phyloP scores from a whole-genome alignment of 1,284 basidiomycete species.

The Vanrija sp. region DNA sequence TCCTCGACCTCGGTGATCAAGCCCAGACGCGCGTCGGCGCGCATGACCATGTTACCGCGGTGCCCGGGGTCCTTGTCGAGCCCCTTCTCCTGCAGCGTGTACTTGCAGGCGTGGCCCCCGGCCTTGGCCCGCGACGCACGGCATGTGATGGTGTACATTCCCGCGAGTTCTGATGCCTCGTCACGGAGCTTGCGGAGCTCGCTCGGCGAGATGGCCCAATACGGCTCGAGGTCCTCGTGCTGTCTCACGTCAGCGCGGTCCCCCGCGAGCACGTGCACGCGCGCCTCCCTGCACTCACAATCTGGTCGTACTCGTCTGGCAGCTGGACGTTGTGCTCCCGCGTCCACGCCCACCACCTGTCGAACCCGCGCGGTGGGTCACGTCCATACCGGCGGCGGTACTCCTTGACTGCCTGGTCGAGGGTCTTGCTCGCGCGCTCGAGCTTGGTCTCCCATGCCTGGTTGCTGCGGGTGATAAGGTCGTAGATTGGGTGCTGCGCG shows the following conservation, averaged over 20 bases:
- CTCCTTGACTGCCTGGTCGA: conserved; percentile 47
- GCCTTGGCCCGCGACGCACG: conserved; percentile 10
- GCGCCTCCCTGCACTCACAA: conserved; percentile 26
- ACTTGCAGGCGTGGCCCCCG: conserved; percentile 17
- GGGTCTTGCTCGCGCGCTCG: conserved; percentile 43
- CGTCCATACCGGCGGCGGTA: conserved; percentile 48
- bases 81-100: conserved; percentile 25
- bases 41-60: conserved; percentile 22
- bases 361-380: conserved; percentile 46
- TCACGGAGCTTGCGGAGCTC: conserved; percentile 20
- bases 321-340: conserved; percentile 34
- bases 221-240: conserved; percentile 45
- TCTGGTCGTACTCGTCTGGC: conserved; percentile 49
- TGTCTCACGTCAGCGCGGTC: conserved; percentile 7
- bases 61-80: conserved; percentile 24
- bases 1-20: conserved; percentile 31
- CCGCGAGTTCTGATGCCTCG: conserved; percentile 23
- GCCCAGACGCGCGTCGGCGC: conserved; percentile 34
- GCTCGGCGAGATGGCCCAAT: conserved; percentile 34
- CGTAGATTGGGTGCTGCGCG: conserved; percentile 47
- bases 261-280: neutral
- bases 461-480: conserved; percentile 43
- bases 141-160: conserved; percentile 44
- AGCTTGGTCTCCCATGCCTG: conserved; percentile 48
- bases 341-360: conserved; percentile 42